Evolutionary conservation across 1,139 yeast species (phyloP).

Genomic region (Kluyveromyces sp.): DNA sequence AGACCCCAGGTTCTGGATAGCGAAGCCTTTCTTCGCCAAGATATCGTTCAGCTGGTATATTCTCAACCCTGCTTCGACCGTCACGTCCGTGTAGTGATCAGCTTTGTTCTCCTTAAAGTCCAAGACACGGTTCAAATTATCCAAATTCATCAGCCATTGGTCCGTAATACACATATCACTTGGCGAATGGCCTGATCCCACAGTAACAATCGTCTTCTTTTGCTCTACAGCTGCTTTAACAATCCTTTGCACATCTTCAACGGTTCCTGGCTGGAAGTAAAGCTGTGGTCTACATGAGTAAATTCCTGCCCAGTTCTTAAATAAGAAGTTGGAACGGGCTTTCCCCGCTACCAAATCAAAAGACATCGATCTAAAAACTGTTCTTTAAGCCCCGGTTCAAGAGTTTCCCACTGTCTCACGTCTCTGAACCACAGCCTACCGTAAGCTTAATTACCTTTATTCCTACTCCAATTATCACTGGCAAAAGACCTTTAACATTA

Average conservation of each 20-base stretch:
- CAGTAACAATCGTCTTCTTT: constrained; percentile 68
- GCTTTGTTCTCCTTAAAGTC: constrained; percentile 37
- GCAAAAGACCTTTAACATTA: no score
- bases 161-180: constrained; percentile 81
- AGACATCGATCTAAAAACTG: constrained; percentile 1
- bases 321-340: constrained; percentile 33
- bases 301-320: constrained; percentile 87
- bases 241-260: constrained; percentile 57
- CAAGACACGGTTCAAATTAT: constrained; percentile 55
- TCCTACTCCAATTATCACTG: no score
- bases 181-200: constrained; percentile 96
- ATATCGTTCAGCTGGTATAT: constrained; percentile 69
- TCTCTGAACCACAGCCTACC: no score
- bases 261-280: constrained; percentile 63
- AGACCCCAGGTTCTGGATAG: constrained; percentile 88
- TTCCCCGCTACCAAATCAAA: constrained; percentile 2
- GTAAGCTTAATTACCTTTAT: no score
- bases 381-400: background rate
- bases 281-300: constrained; percentile 69
- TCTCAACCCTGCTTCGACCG: constrained; percentile 88
- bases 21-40: constrained; percentile 57
- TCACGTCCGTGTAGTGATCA: constrained; percentile 75
- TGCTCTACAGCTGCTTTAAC: constrained; percentile 57
- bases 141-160: constrained; percentile 87
- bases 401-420: background rate